Base-by-base conservation (phyloP, 768 basidiomycete genomes). In the Phylloporus arenicola region DNA sequence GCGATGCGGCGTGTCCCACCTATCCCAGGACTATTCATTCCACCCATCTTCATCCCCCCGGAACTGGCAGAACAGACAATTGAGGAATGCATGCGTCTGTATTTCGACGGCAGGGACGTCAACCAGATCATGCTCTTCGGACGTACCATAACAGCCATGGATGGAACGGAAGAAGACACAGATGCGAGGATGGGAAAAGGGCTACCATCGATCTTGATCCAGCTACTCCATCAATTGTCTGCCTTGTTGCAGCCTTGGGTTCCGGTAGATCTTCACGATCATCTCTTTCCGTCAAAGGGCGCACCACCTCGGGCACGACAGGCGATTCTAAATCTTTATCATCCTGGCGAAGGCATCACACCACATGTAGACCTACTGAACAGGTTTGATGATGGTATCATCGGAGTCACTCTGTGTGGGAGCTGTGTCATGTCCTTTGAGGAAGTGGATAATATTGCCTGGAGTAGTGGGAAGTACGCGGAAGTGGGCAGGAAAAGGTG, bases 91-190 rank as follows among this genome's bases (percentile, higher is more conserved):
- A 72, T 80, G 65, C 59, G 67, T 2, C 74, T 72, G 9, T 88
- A 84, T 64, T 87, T 86, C 60, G 60, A 58, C 10, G 63, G 63
- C 11, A 69, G 67, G 22, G 55, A 69, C 38, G 72, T 80, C 42
- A 89, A 95, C 61, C 92, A 94, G 66, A 78, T 86, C 46, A 93
- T 94, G 92, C 76, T 95, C 16, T 95, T 95, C 60, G 82, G 82
- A 39, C 78, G 83, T 34, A 58, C 55, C 35, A 17, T 44, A 46
- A 48, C 63, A 17, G 43, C 39, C 19, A 40, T 19, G 8, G 56
- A 49, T 14, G 49, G 37, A 25, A 45, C 55, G 20, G 49, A 49
- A 27, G 48, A 52, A 29, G 59, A 55, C 33, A 22, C 43, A 5
- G 54, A 59, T 11, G 53, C 53, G 30, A 51, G 50, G 44, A 57